Percentiles rank a stretch among this genome's conserved stretches.
Evolutionary conservation across 2,329 filamentous ascomycete genomes (phyloP).

Genomic region (Anthostomella pinea): DNA sequence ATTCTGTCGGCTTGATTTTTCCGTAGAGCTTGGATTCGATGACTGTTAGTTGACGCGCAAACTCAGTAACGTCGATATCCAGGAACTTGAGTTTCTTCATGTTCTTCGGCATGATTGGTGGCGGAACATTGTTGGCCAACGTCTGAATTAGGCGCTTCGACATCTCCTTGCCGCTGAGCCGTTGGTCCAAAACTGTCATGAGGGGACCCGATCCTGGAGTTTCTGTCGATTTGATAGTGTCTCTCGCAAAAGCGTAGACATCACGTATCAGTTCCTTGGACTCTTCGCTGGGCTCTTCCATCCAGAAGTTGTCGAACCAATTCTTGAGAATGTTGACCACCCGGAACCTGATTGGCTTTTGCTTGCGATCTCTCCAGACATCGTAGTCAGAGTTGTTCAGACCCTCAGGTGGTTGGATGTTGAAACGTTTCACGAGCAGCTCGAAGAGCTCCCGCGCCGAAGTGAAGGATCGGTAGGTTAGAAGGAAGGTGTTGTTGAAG

Average conservation of each 20-base stretch:
- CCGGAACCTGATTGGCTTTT: slow-evolving; percentile 91
- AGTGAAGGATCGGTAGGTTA: slow-evolving; percentile 96
- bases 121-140: slow-evolving; percentile 74
- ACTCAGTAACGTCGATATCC: slow-evolving; percentile 93
- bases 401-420: slow-evolving; percentile 84
- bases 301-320: slow-evolving; percentile 99
- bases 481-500: slow-evolving; percentile 96
- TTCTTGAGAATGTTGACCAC: slow-evolving; percentile 97
- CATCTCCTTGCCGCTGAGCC: slow-evolving; percentile 82
- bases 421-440: slow-evolving; percentile 86
- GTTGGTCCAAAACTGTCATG: slow-evolving; percentile 84
- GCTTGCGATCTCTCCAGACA: slow-evolving; percentile 87
- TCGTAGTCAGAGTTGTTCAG: slow-evolving; percentile 75
- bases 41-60: slow-evolving; percentile 95
- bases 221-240: slow-evolving; percentile 88
- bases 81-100: slow-evolving; percentile 99
- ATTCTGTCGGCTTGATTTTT: slow-evolving; percentile 94
- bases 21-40: slow-evolving; percentile 93
- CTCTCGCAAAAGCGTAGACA: slow-evolving; percentile 86
- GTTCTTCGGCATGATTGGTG: slow-evolving; percentile 94
- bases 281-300: slow-evolving; percentile 86
- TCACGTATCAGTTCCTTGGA: slow-evolving; percentile 82
- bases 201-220: slow-evolving; percentile 84
- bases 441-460: slow-evolving; percentile 88
- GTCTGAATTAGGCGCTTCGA: slow-evolving; percentile 86